These are phyloP conservation scores for Triangularia setosa DNA, from an alignment of 2,329 filamentous ascomycete genomes.

Conservation along the genomic window DNA sequence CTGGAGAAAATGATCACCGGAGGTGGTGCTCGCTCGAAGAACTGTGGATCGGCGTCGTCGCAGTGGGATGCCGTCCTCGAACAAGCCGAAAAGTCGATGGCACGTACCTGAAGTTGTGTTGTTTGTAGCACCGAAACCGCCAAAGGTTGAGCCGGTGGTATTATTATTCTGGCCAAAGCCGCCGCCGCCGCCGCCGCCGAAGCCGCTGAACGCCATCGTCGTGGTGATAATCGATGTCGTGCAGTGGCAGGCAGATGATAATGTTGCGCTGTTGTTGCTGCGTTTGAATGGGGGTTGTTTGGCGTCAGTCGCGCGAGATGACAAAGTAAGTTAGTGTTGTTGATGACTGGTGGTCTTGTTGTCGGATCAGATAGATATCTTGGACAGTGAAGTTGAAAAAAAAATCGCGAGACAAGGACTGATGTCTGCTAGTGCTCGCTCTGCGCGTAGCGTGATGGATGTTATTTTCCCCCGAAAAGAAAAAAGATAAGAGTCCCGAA, in stretches of 20 bases:
- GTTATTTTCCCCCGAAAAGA: not conserved
- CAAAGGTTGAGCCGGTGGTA: conserved; percentile 47
- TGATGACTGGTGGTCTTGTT: not conserved
- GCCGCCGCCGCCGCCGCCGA: conserved; percentile 39
- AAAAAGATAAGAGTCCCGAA: not conserved
- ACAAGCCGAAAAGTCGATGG: conserved; percentile 15
- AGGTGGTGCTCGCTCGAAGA: not conserved
- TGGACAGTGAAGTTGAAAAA: not conserved
- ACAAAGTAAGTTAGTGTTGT: not conserved
- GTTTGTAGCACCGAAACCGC: conserved; percentile 50
- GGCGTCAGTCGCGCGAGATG: not conserved
- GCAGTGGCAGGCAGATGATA: conserved; percentile 7
- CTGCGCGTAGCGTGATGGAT: not conserved
- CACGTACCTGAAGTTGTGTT: conserved; percentile 51
- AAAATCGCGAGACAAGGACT: not conserved
- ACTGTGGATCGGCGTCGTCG: not conserved
- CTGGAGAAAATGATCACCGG: not conserved
- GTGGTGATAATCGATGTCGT: conserved; percentile 4
- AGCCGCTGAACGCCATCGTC: conserved; percentile 54
- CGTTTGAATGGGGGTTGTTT: not conserved
- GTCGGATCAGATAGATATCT: not conserved
- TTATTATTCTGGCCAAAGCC: conserved; percentile 60
- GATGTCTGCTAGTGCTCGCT: not conserved
- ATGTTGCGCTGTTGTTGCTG: not conserved
- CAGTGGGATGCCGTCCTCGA: not conserved